A percentile compares a stretch with the other conserved stretches of the same genome.
Conservation (phyloP, 179 eudicot species). For the Camellia oleifera region DNA sequence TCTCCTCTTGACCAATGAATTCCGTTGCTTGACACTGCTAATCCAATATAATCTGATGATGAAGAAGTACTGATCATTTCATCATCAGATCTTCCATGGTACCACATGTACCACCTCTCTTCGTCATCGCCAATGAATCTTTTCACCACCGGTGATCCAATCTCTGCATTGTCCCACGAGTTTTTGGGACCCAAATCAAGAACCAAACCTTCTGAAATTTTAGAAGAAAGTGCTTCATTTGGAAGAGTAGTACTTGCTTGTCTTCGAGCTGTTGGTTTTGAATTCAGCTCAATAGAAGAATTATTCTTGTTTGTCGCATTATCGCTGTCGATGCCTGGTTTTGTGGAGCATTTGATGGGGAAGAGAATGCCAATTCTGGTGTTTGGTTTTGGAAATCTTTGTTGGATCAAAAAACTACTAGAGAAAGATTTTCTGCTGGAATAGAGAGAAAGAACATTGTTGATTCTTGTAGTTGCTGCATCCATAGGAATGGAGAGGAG, state of each 20-base stretch:
- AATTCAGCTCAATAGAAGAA: constrained; percentile 10
- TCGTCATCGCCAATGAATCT: constrained; percentile 65
- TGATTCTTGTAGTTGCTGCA: constrained; percentile 3
- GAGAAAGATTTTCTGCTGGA: not conserved
- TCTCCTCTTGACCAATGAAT: constrained; percentile 61
- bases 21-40: constrained; percentile 71
- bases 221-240: constrained; percentile 14
- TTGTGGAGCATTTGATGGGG: constrained; percentile 38
- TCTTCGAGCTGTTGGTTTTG: constrained; percentile 17
- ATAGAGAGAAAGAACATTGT: not conserved
- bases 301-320: constrained; percentile 25
- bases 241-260: constrained; percentile 17
- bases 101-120: constrained; percentile 81
- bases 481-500: not conserved
- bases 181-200: constrained; percentile 45
- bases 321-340: constrained; percentile 36
- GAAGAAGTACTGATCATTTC: constrained; percentile 2
- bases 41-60: constrained; percentile 35
- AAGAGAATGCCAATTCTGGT: constrained; percentile 14
- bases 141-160: constrained; percentile 70
- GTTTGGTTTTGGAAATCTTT: constrained; percentile 16
- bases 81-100: constrained; percentile 41
- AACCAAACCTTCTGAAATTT: constrained; percentile 45
- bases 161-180: constrained; percentile 55
- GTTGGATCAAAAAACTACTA: constrained; percentile 15